Evolutionary conservation across 1,139 yeast genomes (phyloP), one percentile per base, ranked within the genome.

Genomic region (Saccharomycopsis hybrid): DNA sequence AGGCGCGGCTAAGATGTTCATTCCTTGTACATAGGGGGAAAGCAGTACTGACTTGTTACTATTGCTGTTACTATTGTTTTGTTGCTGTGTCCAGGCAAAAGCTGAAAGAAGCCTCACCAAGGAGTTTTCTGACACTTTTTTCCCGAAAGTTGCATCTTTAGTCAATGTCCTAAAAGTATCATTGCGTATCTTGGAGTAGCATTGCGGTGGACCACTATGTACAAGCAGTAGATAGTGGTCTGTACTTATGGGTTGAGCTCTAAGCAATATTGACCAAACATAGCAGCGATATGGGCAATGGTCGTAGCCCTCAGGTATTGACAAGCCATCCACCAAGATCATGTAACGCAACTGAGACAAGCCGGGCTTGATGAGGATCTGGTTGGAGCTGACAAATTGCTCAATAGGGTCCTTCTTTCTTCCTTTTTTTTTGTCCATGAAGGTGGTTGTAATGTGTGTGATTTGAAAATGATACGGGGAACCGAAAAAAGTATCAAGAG

Each of bases 1-100:
- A 0, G 97, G 97, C 0, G 96, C 97, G 37, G 85, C 76, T 36
- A 89, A 65, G 1, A 89, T 92, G 62, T 90, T 90, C 82, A 90
- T 80, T 1, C 97, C 97, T 62, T 89, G 97, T 9, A 89, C 96
- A 62, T 89, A 89, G 60, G 65, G 76, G 67, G 62, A 49, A 5
- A 54, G 43, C n/a, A 50, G 31, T 31, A 47, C 43, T 18, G 18
- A 18, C 18, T 18, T 18, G 25, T 13, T 28, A 35, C 50, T 37
- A 24, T 46, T 18, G 4, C 30, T 46, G 41, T 30, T 48, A 18
- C 18, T 18, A 9, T 28, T 30, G 8, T 5, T 7, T 9, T 9
- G 24, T 55, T 68, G 65, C 38, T 57, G 57, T 31, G 65, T 64
- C 73, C 86, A 74, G 1, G 95, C 95, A 60, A 80, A 75, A n/a